Evolutionary conservation across 163 green algal species (phyloP), one percentile per base, ranked within the genome.

Genomic region (Chlorella variabilis): DNA sequence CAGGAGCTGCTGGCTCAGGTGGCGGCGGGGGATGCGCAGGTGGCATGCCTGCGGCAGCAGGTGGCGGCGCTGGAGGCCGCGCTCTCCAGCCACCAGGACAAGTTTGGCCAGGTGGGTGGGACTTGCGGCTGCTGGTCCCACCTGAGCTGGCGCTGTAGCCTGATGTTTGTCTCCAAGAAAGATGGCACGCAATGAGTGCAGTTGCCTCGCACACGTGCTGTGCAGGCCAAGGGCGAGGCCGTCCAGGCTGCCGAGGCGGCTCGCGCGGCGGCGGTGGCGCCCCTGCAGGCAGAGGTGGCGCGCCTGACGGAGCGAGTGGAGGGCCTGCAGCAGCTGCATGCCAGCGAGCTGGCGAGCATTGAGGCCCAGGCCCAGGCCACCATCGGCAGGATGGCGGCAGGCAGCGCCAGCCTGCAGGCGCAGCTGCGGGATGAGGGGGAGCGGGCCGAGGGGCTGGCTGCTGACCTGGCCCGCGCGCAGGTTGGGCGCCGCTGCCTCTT

Each of bases 171-270:
- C 63, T 49, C 13, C n/a, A n/a, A n/a, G n/a, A n/a, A n/a, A n/a
- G n/a, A n/a, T n/a, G n/a, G n/a, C n/a, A n/a, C n/a, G n/a, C n/a
- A n/a, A n/a, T n/a, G n/a, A n/a, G n/a, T n/a, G n/a, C n/a, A n/a
- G n/a, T n/a, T n/a, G n/a, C n/a, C n/a, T n/a, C n/a, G n/a, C n/a
- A n/a, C n/a, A n/a, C n/a, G n/a, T n/a, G n/a, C 18, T 62, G 51
- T 68, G 45, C 65, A 77, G 77, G 77, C 77, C 36, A 83, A 71
- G 66, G 66, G 27, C 23, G 77, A 83, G 66, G 27, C 49, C 27
- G 0, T 63, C 15, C 39, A 70, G 36, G 51, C 77, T 20, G 77
- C 77, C 11, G 65, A 83, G 51, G 51, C 66, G 0, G 77, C 77
- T 5, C 77, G 49, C 7, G 49, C 38, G 1, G 77, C 77, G 17